Evolutionary conservation across 768 basidiomycete species (phyloP), one percentile per base, ranked within the genome.

Genomic region (Phanerodontia chrysosporium): DNA sequence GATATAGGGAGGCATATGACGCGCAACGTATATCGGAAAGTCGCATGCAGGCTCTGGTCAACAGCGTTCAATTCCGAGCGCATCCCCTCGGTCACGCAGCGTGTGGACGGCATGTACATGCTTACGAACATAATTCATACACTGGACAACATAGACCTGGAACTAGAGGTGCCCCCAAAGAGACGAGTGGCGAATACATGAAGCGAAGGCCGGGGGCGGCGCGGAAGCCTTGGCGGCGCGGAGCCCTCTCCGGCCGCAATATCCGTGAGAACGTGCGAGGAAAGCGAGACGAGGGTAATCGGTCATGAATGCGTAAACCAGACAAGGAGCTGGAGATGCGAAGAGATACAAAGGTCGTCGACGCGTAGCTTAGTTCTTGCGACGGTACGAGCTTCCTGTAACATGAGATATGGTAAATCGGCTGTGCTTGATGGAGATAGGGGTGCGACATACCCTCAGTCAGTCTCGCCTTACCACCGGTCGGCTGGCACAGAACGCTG

Each of bases 381-480:
- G 86, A 78, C 96, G 92, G 90, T 95, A 98, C 62, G 95, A 97
- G 78, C 89, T 95, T 64, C 96, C 95, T 96, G 72, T 35, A 49
- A 60, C n/a, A n/a, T n/a, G 62, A 21, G 10, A 27, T 21, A 53
- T 55, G 49, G 30, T 49, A 51, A 30, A 29, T 44, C 46, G 49
- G 54, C 2, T 32, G 22, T 29, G 45, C 28, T 22, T 44, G 75
- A 7, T 46, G 21, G 9, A n/a, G 29, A 35, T 14, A 49, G 32
- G 36, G 6, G 45, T 5, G 48, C 12, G 30, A 66, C 89, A 67
- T 72, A 97, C 95, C 97, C 80, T 99, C 97, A 55, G 96, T 98
- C 76, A 99, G 78, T 72, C 95, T 87, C 65, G 95, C 95, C 81
- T 89, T 95, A 78, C 97, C 97, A 80, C 96, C 95, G 32, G 94